Percentiles rank a stretch among this genome's conserved stretches.
phyloP scores from a whole-genome alignment of 2,329 filamentous ascomycete genomes.

The Helicocarpus griseus region DNA sequence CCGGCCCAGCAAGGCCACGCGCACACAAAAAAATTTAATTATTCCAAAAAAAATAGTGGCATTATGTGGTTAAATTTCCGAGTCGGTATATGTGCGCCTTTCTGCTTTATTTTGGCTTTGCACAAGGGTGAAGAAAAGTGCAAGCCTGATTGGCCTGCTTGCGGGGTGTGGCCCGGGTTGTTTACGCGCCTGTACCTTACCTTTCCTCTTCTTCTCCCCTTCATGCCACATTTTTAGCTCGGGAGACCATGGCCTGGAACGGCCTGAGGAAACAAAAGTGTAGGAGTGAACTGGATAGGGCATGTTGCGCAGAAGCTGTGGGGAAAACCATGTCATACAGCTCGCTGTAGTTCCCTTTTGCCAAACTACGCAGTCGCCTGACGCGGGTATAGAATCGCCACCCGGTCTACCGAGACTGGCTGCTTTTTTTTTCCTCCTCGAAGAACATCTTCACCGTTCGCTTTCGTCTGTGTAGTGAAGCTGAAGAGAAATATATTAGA shows the following conservation, averaged over 20 bases:
- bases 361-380: neutral
- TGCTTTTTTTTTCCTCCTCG: too few species aligned
- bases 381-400: neutral
- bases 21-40: neutral
- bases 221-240: neutral
- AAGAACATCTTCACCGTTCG: too few species aligned
- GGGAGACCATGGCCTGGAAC: neutral
- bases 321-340: neutral
- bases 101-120: neutral
- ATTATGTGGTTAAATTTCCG: neutral
- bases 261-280: neutral
- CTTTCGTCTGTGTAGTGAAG: too few species aligned
- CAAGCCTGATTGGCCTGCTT: neutral
- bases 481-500: neutral
- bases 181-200: neutral
- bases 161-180: neutral
- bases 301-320: neutral
- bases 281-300: neutral
- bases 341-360: neutral
- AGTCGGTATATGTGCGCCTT: neutral
- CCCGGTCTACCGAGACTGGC: neutral
- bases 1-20: neutral
- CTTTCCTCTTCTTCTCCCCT: neutral
- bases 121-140: neutral
- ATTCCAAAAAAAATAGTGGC: neutral